Evolutionary conservation across 2,329 filamentous ascomycete genomes (phyloP), one percentile per base, ranked within the genome.

Genomic region (Fusarium anthophilum): DNA sequence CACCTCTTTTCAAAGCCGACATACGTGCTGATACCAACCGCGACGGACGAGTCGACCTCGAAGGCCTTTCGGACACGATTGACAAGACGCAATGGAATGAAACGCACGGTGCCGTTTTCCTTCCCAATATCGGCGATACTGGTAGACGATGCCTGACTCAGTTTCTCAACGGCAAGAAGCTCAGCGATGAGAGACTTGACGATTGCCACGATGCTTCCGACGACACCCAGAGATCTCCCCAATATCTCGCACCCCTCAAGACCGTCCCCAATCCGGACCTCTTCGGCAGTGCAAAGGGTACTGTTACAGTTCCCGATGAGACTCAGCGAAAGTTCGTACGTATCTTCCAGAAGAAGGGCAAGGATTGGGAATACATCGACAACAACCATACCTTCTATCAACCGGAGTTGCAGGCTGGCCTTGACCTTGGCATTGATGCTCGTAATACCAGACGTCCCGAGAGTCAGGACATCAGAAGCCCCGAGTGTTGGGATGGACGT

Each of bases 91-190:
- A 24, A 9, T 80, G 79, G 79, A 77, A 76, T 4, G 41, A 64
- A 4, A 24, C 37, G 0, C 47, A 48, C 3, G 81, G 82, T 9
- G 81, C 82, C 14, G 74, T 83, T 15, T 82, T 83, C 51, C 76
- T 83, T 2, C 74, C 81, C 15, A 82, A 82, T 41, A 80, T 83
- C 14, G 82, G 80, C 14, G 81, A 83, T 60, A 79, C 74, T 2
- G 39, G 75, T 38, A 57, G 45, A 13, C 78, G 81, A 15, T 83
- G 82, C n/a, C n/a, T n/a, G n/a, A n/a, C n/a, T n/a, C n/a, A n/a
- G n/a, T n/a, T n/a, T n/a, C n/a, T 44, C 11, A 26, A 35, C 30
- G 47, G 32, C 69, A 78, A 18, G 2, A 39, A 26, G 7, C 15
- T 48, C 4, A 55, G 37, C 48, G 44, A 72, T 41, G 72, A 76